Evolutionary conservation across 2,329 filamentous ascomycete genomes (phyloP).

Genomic region (Cordyceps pruinosa): DNA sequence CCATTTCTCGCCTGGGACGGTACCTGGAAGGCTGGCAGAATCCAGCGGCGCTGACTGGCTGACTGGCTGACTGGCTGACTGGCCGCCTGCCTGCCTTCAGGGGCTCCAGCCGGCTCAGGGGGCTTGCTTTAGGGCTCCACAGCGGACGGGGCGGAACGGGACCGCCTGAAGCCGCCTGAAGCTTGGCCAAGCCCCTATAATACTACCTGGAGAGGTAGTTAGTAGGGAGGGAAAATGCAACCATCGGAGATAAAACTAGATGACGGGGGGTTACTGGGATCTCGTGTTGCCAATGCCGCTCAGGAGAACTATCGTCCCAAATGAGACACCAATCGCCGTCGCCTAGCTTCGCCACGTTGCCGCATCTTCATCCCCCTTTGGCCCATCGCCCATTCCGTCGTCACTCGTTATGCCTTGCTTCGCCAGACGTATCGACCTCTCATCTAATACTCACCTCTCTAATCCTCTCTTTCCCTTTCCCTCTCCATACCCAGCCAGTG

Average conservation of each 20-base stretch:
- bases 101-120: background rate
- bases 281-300: background rate
- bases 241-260: too few relatives aligned
- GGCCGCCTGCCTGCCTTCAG: too few relatives aligned
- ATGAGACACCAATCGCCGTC: background rate
- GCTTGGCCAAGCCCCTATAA: background rate
- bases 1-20: too few relatives aligned
- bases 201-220: too few relatives aligned
- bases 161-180: background rate
- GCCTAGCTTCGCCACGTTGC: background rate
- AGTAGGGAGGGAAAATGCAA: too few relatives aligned
- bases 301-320: background rate
- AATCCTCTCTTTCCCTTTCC: too few relatives aligned
- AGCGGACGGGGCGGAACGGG: background rate
- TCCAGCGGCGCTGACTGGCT: background rate
- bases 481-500: too few relatives aligned
- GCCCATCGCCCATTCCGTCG: background rate
- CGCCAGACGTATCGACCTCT: too few relatives aligned
- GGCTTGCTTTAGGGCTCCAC: background rate
- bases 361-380: background rate
- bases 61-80: background rate
- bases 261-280: too few relatives aligned
- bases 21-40: background rate
- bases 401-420: too few relatives aligned
- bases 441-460: too few relatives aligned